A percentile compares a stretch with the other conserved stretches of the same genome.
phyloP scores from a whole-genome alignment of 805 yeast species.

The Saturnispora diversa region DNA sequence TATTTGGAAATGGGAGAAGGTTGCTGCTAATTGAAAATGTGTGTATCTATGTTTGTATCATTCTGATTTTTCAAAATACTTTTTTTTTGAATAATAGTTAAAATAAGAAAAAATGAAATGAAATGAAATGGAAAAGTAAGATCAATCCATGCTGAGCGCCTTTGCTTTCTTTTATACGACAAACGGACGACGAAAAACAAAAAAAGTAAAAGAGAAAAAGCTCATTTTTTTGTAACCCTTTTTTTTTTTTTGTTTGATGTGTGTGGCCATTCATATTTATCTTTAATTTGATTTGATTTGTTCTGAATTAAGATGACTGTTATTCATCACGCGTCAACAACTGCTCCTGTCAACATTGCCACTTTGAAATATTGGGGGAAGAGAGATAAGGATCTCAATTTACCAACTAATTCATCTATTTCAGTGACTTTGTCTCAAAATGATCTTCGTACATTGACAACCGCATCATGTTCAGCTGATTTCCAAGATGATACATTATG shows the following conservation, averaged over 20 bases:
- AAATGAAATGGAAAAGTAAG: too few species aligned
- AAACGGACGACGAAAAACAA: neutral
- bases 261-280: too few species aligned
- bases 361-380: slow-evolving; percentile 99
- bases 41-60: slow-evolving; percentile 5
- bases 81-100: too few species aligned
- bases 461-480: slow-evolving; percentile 60
- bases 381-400: slow-evolving; percentile 76
- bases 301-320: slow-evolving; percentile 19
- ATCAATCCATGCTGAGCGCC: neutral
- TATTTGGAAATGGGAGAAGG: slow-evolving; percentile 79
- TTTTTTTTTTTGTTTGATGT: too few species aligned
- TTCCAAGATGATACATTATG: slow-evolving; percentile 63
- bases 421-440: slow-evolving; percentile 89
- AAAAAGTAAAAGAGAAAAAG: neutral
- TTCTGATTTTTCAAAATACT: neutral
- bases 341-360: slow-evolving; percentile 98
- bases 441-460: slow-evolving; percentile 85
- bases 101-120: too few species aligned
- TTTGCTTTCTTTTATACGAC: neutral
- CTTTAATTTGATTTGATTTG: too few species aligned
- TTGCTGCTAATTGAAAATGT: slow-evolving; percentile 14
- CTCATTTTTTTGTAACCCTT: neutral
- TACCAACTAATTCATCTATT: slow-evolving; percentile 94
- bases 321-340: slow-evolving; percentile 65